Evolutionary conservation across 768 basidiomycete genomes (phyloP).

Genomic region (Boletus coccyginus): DNA sequence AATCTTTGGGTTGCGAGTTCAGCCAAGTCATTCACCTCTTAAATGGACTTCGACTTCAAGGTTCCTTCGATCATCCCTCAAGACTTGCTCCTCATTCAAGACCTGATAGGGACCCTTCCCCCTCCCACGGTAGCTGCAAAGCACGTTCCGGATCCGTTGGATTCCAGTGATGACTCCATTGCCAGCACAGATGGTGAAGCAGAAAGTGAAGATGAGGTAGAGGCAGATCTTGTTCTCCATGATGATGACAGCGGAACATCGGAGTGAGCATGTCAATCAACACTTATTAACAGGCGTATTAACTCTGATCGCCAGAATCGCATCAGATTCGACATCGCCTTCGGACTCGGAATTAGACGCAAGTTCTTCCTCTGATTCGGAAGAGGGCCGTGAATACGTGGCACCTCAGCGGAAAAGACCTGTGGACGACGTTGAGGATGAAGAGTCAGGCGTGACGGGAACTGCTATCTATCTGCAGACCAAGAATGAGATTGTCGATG

Average conservation of each 20-base stretch:
- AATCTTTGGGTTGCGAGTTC: background rate
- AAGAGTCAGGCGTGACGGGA: slow-evolving; percentile 42
- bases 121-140: background rate
- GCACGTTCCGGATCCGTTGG: background rate
- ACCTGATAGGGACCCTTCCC: slow-evolving; percentile 47
- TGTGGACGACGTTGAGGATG: slow-evolving; percentile 44
- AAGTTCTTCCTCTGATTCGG: slow-evolving; percentile 21
- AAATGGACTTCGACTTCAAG: slow-evolving; percentile 46
- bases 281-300: slow-evolving; percentile 9
- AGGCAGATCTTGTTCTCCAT: slow-evolving; percentile 51
- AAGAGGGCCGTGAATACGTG: slow-evolving; percentile 10
- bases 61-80: slow-evolving; percentile 63
- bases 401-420: slow-evolving; percentile 7
- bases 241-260: slow-evolving; percentile 37
- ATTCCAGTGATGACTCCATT: slow-evolving; percentile 44
- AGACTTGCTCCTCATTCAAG: slow-evolving; percentile 72
- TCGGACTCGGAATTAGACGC: slow-evolving; percentile 33
- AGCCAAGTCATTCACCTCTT: background rate
- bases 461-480: slow-evolving; percentile 54
- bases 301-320: slow-evolving; percentile 24
- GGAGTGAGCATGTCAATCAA: slow-evolving; percentile 17
- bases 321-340: slow-evolving; percentile 37
- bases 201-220: slow-evolving; percentile 73
- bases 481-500: slow-evolving; percentile 66
- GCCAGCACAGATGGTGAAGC: slow-evolving; percentile 51